Base-by-base conservation (phyloP, 2,329 filamentous ascomycete genomes). In the Venturia effusa region DNA sequence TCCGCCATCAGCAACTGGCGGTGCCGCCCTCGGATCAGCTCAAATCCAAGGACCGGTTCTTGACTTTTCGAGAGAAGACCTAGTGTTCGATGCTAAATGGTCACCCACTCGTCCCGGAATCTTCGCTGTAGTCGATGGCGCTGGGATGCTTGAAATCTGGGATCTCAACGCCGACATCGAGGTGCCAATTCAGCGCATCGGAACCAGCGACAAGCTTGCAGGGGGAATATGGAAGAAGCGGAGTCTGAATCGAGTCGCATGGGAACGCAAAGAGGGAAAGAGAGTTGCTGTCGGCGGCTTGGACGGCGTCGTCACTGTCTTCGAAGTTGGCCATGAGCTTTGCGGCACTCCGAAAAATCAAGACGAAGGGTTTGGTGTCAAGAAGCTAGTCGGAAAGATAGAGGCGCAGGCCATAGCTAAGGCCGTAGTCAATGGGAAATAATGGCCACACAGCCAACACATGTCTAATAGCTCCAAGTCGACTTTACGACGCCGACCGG, bases 31-130 rank as follows among this genome's bases (percentile, higher is more conserved):
- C 63, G 71, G 75, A 64, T 70, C 74, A 55, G 66, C 73, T 19
- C 68, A 74, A 2, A 75, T 65, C 34, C 64, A 66, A 55, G 39
- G 24, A 6, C 94, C 94, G 0, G 80, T 99, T 32, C 82, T 97
- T 15, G 92, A 97, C 67, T 91, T 99, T 71, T 88, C 89, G 24
- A 88, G 94, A 63, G 95, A 99, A 77, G 95, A 99, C 71, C 88
- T 97, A 24, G 92, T 99, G 61, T 99, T 99, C 77, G 93, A 97
- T 73, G 92, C 91, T 2, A 88, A 88, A 62, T 99, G 95, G 95
- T 96, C 91, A 17, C 94, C 94, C 0, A 84, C 94, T 68, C 93
- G 94, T 73, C 94, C 94, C 0, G 92, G 92, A 43, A 90, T 99
- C 10, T 99, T 99, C 75, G 91, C 90, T 1, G 85, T 96, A 24